phyloP scores from a whole-genome alignment of 176 grass and related monocot species.

The Poa annua region DNA sequence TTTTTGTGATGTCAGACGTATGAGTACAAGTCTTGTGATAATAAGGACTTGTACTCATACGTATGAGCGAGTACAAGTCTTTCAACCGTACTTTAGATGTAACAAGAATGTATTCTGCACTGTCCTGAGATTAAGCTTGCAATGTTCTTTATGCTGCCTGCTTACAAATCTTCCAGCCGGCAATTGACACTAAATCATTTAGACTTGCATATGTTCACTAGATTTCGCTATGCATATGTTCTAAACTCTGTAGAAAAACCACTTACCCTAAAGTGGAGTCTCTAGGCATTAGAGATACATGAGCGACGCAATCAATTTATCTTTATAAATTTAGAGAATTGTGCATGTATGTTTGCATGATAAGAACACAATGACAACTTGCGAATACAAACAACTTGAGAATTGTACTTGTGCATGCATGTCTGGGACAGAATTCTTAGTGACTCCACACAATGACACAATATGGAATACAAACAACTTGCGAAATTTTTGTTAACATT shows the following conservation, averaged over 20 bases:
- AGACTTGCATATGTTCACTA: neutral
- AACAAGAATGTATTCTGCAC: neutral
- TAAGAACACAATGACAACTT: neutral
- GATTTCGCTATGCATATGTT: slow-evolving; percentile 10
- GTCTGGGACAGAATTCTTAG: too few species aligned
- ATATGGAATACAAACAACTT: neutral
- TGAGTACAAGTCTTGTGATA: slow-evolving; percentile 3
- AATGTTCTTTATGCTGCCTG: neutral
- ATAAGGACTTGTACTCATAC: too few species aligned
- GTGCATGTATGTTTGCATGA: neutral
- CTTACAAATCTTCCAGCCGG: neutral
- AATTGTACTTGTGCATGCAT: too few species aligned
- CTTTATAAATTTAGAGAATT: neutral
- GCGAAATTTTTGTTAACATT: neutral
- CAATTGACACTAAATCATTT: neutral
- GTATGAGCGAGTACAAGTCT: neutral
- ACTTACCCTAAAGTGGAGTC: neutral
- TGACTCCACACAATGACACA: too few species aligned
- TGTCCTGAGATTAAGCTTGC: neutral
- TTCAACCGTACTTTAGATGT: neutral
- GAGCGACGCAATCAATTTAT: neutral
- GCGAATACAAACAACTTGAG: too few species aligned
- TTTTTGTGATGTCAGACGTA: too few species aligned
- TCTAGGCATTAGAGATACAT: slow-evolving; percentile 5
- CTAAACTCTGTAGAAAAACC: neutral